These are phyloP conservation scores for Colletotrichum spaethianum DNA, from an alignment of 2,329 filamentous ascomycete species.

Conservation along the genomic window DNA sequence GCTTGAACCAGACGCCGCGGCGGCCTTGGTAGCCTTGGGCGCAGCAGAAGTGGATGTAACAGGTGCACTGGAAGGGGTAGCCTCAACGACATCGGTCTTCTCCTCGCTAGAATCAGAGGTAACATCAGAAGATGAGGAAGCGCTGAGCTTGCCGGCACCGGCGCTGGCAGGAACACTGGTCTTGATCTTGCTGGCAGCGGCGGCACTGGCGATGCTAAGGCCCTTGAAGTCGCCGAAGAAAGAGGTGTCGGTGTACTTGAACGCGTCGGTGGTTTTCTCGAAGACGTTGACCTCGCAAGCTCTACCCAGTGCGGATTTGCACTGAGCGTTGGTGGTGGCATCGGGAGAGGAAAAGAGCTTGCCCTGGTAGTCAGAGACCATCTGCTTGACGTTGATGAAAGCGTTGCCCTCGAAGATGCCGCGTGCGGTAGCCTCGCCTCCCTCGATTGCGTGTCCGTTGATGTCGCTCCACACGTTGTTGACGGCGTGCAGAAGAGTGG, in stretches of 20 bases:
- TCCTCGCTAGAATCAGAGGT: not conserved
- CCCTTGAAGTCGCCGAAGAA: conserved; percentile 27
- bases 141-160: conserved; percentile 34
- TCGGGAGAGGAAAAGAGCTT: conserved; percentile 46
- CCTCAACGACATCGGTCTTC: not conserved
- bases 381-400: conserved; percentile 44
- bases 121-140: conserved; percentile 2
- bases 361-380: conserved; percentile 45
- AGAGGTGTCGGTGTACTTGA: conserved; percentile 28
- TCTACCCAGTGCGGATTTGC: conserved; percentile 35
- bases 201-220: conserved; percentile 18
- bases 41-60: conserved; percentile 10
- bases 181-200: conserved; percentile 35
- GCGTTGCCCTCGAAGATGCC: conserved; percentile 48
- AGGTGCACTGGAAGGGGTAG: conserved; percentile 2
- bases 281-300: conserved; percentile 34
- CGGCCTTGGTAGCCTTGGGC: not conserved
- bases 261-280: conserved; percentile 15
- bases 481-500: conserved; percentile 49
- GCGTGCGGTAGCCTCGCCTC: conserved; percentile 42
- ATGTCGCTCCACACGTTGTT: conserved; percentile 49
- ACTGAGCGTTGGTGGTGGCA: conserved; percentile 28
- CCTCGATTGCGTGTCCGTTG: conserved; percentile 48
- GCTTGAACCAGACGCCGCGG: conserved; percentile 30
- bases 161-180: conserved; percentile 33